Evolutionary conservation across 1,139 yeast species (phyloP).

Genomic region (Zygoascus meyerae): DNA sequence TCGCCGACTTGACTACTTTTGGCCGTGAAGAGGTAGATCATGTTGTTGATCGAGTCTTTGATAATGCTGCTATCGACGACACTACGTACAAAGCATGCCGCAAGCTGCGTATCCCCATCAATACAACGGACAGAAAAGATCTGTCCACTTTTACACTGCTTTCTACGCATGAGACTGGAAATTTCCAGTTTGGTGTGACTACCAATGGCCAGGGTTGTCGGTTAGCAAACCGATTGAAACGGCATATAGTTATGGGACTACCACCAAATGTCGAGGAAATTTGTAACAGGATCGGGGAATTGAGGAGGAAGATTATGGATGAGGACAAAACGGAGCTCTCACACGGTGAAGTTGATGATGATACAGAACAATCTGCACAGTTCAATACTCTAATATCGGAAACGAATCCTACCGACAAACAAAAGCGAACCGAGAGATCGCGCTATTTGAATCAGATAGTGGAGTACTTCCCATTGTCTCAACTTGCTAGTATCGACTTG

Average conservation of each 20-base stretch:
- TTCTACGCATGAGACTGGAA: slow-evolving; percentile 66
- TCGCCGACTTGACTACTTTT: slow-evolving; percentile 35
- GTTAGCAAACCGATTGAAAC: slow-evolving; percentile 68
- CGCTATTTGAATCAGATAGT: slow-evolving; percentile 88
- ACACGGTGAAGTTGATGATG: slow-evolving; percentile 63
- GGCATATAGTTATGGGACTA: slow-evolving; percentile 61
- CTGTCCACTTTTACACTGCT: slow-evolving; percentile 70
- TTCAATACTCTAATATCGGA: slow-evolving; percentile 57
- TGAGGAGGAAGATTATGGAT: slow-evolving; percentile 55
- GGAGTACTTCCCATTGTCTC: slow-evolving; percentile 77
- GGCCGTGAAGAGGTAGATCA: slow-evolving; percentile 62
- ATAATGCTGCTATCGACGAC: slow-evolving; percentile 37
- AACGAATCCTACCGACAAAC: slow-evolving; percentile 33
- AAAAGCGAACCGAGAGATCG: slow-evolving; percentile 56
- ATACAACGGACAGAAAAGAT: slow-evolving; percentile 68
- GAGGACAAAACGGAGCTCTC: slow-evolving; percentile 37
- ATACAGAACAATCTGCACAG: slow-evolving; percentile 52
- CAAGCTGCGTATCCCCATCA: slow-evolving; percentile 68
- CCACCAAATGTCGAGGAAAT: slow-evolving; percentile 68
- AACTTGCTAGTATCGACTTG: slow-evolving; percentile 52
- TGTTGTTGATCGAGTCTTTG: slow-evolving; percentile 60
- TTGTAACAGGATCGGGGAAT: slow-evolving; percentile 61
- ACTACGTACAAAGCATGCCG: slow-evolving; percentile 42
- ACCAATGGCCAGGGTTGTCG: slow-evolving; percentile 91
- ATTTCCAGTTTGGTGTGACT: slow-evolving; percentile 75